These are phyloP conservation scores for Sutorius australiensis DNA, from an alignment of 768 basidiomycete genomes.

Conservation along the genomic window DNA sequence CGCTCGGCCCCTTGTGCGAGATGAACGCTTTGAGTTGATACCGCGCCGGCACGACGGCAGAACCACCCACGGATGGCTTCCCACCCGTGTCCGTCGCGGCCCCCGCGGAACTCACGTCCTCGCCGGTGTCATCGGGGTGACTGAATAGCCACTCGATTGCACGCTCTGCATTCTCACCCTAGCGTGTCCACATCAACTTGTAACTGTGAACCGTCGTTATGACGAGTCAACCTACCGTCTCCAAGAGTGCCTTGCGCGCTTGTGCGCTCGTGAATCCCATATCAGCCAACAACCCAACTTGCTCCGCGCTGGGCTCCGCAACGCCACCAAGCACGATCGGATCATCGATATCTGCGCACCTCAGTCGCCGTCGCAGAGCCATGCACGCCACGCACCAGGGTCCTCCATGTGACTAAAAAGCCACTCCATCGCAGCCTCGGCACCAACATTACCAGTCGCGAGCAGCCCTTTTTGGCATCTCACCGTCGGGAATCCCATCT, in stretches of 20 bases:
- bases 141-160: slow-evolving; percentile 97
- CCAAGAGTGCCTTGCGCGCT: slow-evolving; percentile 79
- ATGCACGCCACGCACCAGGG: slow-evolving; percentile 48
- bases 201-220: not conserved
- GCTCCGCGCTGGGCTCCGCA: slow-evolving; percentile 63
- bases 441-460: slow-evolving; percentile 74
- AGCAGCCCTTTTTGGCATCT: slow-evolving; percentile 89
- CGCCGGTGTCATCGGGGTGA: slow-evolving; percentile 84
- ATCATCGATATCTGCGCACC: slow-evolving; percentile 73
- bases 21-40: slow-evolving; percentile 91
- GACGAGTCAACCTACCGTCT: slow-evolving; percentile 58
- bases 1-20: slow-evolving; percentile 94
- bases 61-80: slow-evolving; percentile 42
- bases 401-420: slow-evolving; percentile 95
- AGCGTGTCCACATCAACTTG: not conserved
- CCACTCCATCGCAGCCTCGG: slow-evolving; percentile 93
- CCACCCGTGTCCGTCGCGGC: slow-evolving; percentile 13
- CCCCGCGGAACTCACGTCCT: slow-evolving; percentile 38
- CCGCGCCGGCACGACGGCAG: slow-evolving; percentile 59
- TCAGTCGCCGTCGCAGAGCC: not conserved
- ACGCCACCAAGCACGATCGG: slow-evolving; percentile 46
- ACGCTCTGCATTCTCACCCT: slow-evolving; percentile 75
- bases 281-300: slow-evolving; percentile 70
- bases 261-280: slow-evolving; percentile 91
- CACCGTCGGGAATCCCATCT: slow-evolving; percentile 86